A percentile compares a stretch with the other conserved stretches of the same genome.
phyloP scores from a whole-genome alignment of 345 rosid genomes.

The Litchi chinensis region DNA sequence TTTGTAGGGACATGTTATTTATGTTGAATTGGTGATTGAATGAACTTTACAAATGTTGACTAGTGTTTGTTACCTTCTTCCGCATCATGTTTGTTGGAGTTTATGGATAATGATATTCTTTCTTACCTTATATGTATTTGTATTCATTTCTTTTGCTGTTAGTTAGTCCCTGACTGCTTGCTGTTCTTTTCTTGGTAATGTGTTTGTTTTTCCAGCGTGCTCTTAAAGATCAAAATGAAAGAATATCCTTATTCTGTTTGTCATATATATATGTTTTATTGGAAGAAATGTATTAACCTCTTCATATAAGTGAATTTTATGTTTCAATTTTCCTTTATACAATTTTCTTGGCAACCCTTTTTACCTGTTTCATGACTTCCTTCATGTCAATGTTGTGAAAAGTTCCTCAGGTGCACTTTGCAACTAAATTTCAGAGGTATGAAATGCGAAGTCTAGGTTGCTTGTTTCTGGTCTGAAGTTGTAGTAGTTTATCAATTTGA shows the following conservation, averaged over 20 bases:
- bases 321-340: neutral
- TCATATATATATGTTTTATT: neutral
- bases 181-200: neutral
- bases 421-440: conserved; percentile 24
- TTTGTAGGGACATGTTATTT: conserved; percentile 15
- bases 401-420: conserved; percentile 23
- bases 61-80: conserved; percentile 3
- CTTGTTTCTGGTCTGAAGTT: neutral
- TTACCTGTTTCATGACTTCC: too few species aligned
- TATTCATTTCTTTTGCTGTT: neutral
- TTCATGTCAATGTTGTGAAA: conserved; percentile 19
- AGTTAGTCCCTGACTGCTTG: neutral
- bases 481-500: neutral
- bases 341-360: conserved; percentile 12
- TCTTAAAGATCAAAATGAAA: neutral
- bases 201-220: neutral
- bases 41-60: neutral
- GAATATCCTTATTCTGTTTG: neutral
- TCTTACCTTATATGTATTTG: neutral
- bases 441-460: conserved; percentile 22
- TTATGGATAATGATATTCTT: conserved; percentile 17
- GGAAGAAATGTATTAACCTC: neutral
- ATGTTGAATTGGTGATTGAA: conserved; percentile 16
- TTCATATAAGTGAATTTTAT: neutral
- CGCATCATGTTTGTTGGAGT: neutral